Evolutionary conservation across 768 basidiomycete genomes (phyloP), one percentile per base, ranked within the genome.

Genomic region (Suillus paluster): DNA sequence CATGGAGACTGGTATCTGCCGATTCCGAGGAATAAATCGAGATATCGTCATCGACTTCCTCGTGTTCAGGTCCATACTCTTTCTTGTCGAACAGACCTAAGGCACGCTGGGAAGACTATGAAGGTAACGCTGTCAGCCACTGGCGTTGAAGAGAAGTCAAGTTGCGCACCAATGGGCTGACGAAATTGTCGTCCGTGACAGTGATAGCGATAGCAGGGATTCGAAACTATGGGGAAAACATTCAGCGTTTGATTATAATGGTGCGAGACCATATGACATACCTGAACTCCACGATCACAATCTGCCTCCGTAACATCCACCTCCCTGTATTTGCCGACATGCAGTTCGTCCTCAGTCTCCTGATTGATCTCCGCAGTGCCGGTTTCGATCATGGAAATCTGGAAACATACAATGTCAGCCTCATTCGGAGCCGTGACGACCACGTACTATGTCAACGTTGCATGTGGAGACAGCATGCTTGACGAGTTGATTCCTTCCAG

Each of bases 11-110:
- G 19, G 27, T 27, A 12, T 50, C 49, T 50, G 30, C 49, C 10
- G 49, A 50, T 33, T 50, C 49, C 27, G 49, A 50, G 33, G 49
- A 50, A 27, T 50, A 50, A 33, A 50, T n/a, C 2, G 49, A 50
- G 27, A 50, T 7, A n/a, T 50, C 49, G 30, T 33, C 49, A 33
- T 50, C 19, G 1, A 11, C 12, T 50, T 33, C 30, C 27, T 50
- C 49, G n/a, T 33, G 30, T 5, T 11, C 19, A 1, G 27, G 10
- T 50, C 19, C 19, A 6, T 12, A 27, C 19, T 33, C 19, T n/a
- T n/a, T 12, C 49, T 50, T 50, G 30, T 33, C 10, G 19, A n/a
- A 50, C 19, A 33, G 19, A n/a, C 19, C 27, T 30, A 50, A n/a
- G 33, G 30, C 19, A 3, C 49, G 2, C 19, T 50, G 27, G 11